phyloP scores from a whole-genome alignment of 306 rosid genomes.

The cucumber (Cucumis sativus) region DNA sequence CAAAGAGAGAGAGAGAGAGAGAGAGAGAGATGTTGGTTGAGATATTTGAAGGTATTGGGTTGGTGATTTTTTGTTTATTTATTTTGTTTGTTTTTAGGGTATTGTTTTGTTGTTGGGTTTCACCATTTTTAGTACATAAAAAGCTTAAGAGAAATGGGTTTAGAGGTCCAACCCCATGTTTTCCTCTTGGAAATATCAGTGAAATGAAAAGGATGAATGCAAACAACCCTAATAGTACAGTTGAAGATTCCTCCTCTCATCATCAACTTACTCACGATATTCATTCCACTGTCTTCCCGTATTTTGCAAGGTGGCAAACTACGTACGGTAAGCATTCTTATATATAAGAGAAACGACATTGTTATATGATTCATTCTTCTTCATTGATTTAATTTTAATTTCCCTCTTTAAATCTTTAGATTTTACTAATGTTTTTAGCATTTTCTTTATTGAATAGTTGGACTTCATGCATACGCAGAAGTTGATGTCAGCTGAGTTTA shows the following conservation, averaged over 20 bases:
- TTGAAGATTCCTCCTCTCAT: constrained; percentile 1
- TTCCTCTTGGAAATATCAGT: constrained; percentile 20
- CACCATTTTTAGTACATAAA: constrained; percentile 1
- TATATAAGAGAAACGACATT: no score
- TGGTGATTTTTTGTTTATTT: not conserved
- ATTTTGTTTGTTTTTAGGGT: not conserved
- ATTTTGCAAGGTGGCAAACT: constrained; percentile 51
- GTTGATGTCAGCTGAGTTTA: no score
- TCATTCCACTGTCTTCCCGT: constrained; percentile 52
- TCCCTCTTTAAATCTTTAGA: no score
- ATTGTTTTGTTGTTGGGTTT: constrained; percentile 35
- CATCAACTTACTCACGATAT: constrained; percentile 30
- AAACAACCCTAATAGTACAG: not conserved
- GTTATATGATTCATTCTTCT: no score
- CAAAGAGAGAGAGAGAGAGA: not conserved
- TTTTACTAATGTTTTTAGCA: no score
- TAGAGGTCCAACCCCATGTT: constrained; percentile 51
- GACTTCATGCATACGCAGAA: no score
- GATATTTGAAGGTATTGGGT: not conserved
- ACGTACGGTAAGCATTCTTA: constrained; percentile 31
- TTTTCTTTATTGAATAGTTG: no score
- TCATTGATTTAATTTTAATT: no score
- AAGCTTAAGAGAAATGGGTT: constrained; percentile 56
- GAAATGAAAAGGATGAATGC: constrained; percentile 40
- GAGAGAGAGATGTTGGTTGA: not conserved